These are phyloP conservation scores for Rhynchospora tenuis DNA, from an alignment of 176 grass and related monocot species.

Conservation along the genomic window DNA sequence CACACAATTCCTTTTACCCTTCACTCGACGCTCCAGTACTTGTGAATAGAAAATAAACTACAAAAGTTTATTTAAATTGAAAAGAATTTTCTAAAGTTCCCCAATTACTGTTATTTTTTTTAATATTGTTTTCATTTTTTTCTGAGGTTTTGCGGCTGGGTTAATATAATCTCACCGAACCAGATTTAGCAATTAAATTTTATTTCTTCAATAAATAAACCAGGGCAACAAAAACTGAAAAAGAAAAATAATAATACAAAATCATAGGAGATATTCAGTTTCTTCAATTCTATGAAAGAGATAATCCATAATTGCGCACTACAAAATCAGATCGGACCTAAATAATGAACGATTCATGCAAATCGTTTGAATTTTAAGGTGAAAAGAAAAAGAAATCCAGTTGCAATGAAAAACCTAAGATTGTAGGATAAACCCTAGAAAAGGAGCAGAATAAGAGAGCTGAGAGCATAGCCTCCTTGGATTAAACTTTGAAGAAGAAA, in stretches of 20 bases:
- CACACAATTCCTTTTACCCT: slow-evolving; percentile 21
- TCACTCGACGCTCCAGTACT: slow-evolving; percentile 43
- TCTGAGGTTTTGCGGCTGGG: too few relatives aligned
- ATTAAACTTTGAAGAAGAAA: neutral
- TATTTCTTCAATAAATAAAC: neutral
- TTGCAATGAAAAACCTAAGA: neutral
- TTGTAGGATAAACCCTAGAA: neutral
- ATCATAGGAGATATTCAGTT: too few relatives aligned
- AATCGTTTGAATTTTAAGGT: neutral
- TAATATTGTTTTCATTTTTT: neutral
- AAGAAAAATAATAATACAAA: too few relatives aligned
- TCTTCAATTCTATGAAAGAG: neutral
- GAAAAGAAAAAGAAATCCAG: neutral
- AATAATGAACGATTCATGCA: neutral
- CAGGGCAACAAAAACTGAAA: neutral
- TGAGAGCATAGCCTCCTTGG: too few relatives aligned
- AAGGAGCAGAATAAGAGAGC: neutral
- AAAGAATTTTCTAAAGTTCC: neutral
- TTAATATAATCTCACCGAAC: neutral
- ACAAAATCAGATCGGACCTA: neutral
- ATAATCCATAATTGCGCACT: neutral
- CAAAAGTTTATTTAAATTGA: neutral
- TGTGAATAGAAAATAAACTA: neutral
- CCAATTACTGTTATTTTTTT: neutral
- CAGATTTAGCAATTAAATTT: neutral